Evolutionary conservation across 768 basidiomycete species (phyloP), one percentile per base, ranked within the genome.

Genomic region (Panus rudis): DNA sequence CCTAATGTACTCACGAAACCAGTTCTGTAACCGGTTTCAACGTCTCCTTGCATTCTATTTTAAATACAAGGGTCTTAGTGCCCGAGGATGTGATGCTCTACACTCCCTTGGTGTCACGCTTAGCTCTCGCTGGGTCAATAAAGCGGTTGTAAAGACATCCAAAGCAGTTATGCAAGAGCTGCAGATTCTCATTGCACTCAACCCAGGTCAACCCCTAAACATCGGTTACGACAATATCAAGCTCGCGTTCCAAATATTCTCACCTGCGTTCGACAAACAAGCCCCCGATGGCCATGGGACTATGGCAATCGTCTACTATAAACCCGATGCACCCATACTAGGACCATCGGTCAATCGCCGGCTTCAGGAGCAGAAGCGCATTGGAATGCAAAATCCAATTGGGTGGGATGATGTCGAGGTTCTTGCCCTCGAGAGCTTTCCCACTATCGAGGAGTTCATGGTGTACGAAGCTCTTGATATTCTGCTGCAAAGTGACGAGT

Each of bases 221-320:
- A n/a, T n/a, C n/a, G n/a, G n/a, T n/a, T n/a, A n/a, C n/a, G 48
- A 50, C 28, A 50, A 50, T 24, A 17, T 50, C 20, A 50, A 50
- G 35, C 34, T 50, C 13, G 19, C 23, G 13, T 42, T 42, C 34
- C 31, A 21, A 1, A 45, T 45, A 1, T 46, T 37, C 27, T n/a
- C n/a, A n/a, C n/a, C n/a, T n/a, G n/a, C n/a, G n/a, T n/a, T n/a
- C n/a, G n/a, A n/a, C n/a, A n/a, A n/a, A n/a, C n/a, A n/a, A n/a
- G n/a, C n/a, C n/a, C n/a, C n/a, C n/a, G n/a, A n/a, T n/a, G n/a
- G n/a, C n/a, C n/a, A n/a, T n/a, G n/a, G n/a, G n/a, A n/a, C n/a
- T n/a, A n/a, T n/a, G n/a, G n/a, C n/a, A n/a, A n/a, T n/a, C n/a
- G n/a, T n/a, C n/a, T n/a, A n/a, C n/a, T n/a, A n/a, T n/a, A n/a